Evolutionary conservation across 257 asterid genomes (phyloP).

Genomic region (Nicotiana tabacum): DNA sequence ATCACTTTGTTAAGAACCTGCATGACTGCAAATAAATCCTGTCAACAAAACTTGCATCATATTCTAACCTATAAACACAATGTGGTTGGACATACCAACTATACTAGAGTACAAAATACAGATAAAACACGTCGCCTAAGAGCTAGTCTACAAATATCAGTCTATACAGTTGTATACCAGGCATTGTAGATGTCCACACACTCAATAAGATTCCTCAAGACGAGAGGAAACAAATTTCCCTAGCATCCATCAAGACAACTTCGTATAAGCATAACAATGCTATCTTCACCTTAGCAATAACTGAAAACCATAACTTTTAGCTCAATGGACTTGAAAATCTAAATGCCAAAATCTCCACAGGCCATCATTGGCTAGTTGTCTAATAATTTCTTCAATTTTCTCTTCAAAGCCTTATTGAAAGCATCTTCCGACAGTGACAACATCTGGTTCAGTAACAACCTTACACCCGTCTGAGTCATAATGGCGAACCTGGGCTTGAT

Average conservation of each 20-base stretch:
- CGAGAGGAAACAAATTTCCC: neutral
- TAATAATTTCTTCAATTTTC: constrained; percentile 48
- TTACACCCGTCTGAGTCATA: constrained; percentile 52
- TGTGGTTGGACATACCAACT: neutral
- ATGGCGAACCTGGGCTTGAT: constrained; percentile 75
- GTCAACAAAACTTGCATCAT: neutral
- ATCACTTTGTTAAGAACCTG: neutral
- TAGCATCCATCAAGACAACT: constrained; percentile 8
- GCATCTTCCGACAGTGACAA: constrained; percentile 56
- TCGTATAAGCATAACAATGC: neutral
- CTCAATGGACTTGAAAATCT: neutral
- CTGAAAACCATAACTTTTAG: neutral
- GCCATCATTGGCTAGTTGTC: neutral
- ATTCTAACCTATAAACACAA: constrained; percentile 4
- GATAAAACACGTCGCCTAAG: neutral
- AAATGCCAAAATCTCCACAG: neutral
- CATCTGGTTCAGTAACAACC: constrained; percentile 68
- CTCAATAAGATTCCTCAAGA: constrained; percentile 7
- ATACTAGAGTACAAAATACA: neutral
- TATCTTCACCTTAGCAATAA: neutral
- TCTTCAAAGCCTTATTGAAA: constrained; percentile 50
- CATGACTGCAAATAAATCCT: neutral
- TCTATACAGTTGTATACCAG: constrained; percentile 4
- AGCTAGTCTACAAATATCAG: neutral
- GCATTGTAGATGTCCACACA: neutral